A percentile compares a stretch with the other conserved stretches of the same genome.
These are phyloP conservation scores for Hysterangium stoloniferum DNA, from an alignment of 768 basidiomycete species.

Conservation along the genomic window DNA sequence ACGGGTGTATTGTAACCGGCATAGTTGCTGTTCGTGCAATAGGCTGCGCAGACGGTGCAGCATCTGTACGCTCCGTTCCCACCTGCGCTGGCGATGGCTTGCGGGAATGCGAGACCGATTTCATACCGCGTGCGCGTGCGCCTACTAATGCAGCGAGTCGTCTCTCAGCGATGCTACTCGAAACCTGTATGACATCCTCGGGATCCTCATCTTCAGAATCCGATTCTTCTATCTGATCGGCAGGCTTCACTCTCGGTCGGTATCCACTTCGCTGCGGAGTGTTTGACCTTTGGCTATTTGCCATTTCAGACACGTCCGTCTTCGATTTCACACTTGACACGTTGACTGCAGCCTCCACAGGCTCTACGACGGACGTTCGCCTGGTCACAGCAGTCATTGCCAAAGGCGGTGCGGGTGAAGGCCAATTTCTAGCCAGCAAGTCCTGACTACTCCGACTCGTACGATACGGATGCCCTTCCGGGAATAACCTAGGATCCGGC, in stretches of 20 bases:
- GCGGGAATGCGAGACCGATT: too few relatives aligned
- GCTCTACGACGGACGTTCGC: slow-evolving; percentile 21
- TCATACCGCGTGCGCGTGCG: too few relatives aligned
- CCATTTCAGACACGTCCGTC: neutral
- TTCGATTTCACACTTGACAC: slow-evolving; percentile 2
- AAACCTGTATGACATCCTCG: slow-evolving; percentile 11
- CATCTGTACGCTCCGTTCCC: neutral
- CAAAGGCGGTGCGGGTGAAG: slow-evolving; percentile 15
- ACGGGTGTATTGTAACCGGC: slow-evolving; percentile 59
- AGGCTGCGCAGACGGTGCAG: neutral
- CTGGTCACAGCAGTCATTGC: slow-evolving; percentile 18
- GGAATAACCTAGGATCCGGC: slow-evolving; percentile 56
- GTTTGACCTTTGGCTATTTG: neutral
- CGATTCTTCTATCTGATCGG: slow-evolving; percentile 16
- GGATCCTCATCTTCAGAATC: slow-evolving; percentile 18
- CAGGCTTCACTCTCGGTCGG: slow-evolving; percentile 12
- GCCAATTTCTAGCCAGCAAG: slow-evolving; percentile 26
- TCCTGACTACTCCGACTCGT: slow-evolving; percentile 42
- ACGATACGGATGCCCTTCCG: slow-evolving; percentile 51
- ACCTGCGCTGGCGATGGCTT: neutral
- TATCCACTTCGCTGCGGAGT: slow-evolving; percentile 13
- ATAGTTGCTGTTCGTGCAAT: slow-evolving; percentile 25
- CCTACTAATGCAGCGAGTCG: slow-evolving; percentile 15
- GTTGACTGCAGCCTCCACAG: neutral
- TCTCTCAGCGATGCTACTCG: slow-evolving; percentile 18